Conservation (phyloP, 805 yeast genomes). For the Candida ficus region DNA sequence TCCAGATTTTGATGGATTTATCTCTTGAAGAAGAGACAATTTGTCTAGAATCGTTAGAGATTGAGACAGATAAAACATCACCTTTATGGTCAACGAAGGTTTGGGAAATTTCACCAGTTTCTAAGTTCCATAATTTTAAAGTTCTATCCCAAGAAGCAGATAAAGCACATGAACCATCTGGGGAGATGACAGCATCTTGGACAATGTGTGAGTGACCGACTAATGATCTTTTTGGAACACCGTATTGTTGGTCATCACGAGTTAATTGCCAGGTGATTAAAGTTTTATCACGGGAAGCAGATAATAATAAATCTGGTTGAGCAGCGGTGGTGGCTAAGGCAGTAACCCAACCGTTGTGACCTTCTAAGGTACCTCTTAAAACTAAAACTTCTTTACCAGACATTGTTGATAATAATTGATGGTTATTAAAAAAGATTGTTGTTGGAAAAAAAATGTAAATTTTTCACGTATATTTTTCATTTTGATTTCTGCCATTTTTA, state of each 20-base stretch:
- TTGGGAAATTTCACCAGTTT: conserved; percentile 86
- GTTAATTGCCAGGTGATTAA: conserved; percentile 96
- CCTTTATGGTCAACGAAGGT: conserved; percentile 98
- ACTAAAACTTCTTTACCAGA: conserved; percentile 94
- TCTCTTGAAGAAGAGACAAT: conserved; percentile 99
- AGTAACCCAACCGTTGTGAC: conserved; percentile 96
- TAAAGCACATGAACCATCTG: conserved; percentile 96
- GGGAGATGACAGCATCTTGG: conserved; percentile 94
- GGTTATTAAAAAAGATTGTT: neutral
- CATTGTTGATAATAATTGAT: conserved; percentile 36
- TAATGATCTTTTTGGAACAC: conserved; percentile 96
- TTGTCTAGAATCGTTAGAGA: conserved; percentile 94
- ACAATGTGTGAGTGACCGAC: conserved; percentile 99
- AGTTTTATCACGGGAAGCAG: conserved; percentile 99
- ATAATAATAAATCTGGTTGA: conserved; percentile 96
- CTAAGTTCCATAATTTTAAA: conserved; percentile 96
- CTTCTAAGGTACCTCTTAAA: conserved; percentile 99
- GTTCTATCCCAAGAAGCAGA: conserved; percentile 99
- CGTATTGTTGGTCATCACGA: conserved; percentile 95
- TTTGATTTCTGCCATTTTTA: conserved; percentile 4
- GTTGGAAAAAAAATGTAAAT: neutral
- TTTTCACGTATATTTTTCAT: neutral
- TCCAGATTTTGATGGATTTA: conserved; percentile 99
- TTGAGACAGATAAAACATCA: conserved; percentile 96
- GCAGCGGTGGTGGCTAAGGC: conserved; percentile 96